A percentile compares a stretch with the other conserved stretches of the same genome.
phyloP scores from a whole-genome alignment of 2,329 filamentous ascomycete species.

The Scortechinia acanthostroma region DNA sequence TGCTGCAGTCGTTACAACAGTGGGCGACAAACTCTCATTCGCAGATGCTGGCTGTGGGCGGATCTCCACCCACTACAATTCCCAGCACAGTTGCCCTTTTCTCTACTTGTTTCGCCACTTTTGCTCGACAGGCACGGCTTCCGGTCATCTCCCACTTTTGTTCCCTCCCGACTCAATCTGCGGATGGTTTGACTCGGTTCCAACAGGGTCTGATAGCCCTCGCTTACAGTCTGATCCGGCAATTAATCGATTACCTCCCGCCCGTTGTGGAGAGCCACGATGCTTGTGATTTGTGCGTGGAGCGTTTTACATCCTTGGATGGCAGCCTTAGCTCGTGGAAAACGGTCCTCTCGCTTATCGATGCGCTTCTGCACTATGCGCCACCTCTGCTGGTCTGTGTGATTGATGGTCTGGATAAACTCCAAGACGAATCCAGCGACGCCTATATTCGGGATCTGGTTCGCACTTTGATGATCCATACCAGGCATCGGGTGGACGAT shows the following conservation, averaged over 20 bases:
- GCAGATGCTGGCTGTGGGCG: constrained; percentile 19
- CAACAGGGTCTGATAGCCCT: constrained; percentile 22
- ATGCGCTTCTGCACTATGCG: constrained; percentile 20
- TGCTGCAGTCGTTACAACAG: constrained; percentile 17
- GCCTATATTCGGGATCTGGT: constrained; percentile 19
- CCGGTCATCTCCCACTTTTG: constrained; percentile 26
- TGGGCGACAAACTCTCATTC: constrained; percentile 21
- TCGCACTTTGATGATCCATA: constrained; percentile 20
- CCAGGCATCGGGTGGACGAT: constrained; percentile 12
- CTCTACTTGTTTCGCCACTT: constrained; percentile 19
- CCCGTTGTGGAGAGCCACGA: constrained; percentile 22
- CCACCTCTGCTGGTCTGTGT: constrained; percentile 23
- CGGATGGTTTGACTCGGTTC: constrained; percentile 12
- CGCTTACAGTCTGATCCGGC: constrained; percentile 24
- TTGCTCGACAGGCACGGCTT: constrained; percentile 16
- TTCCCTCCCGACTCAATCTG: constrained; percentile 11
- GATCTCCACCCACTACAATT: constrained; percentile 12
- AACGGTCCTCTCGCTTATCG: constrained; percentile 21
- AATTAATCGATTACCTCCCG: constrained; percentile 22
- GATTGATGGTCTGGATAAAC: constrained; percentile 21
- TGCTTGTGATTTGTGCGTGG: constrained; percentile 19
- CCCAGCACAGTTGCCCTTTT: constrained; percentile 17
- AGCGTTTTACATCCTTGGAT: constrained; percentile 20
- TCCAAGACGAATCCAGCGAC: constrained; percentile 20
- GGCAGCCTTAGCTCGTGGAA: constrained; percentile 22